phyloP scores from a whole-genome alignment of 805 yeast genomes.

The Cyberlindnera xylosilytica region DNA sequence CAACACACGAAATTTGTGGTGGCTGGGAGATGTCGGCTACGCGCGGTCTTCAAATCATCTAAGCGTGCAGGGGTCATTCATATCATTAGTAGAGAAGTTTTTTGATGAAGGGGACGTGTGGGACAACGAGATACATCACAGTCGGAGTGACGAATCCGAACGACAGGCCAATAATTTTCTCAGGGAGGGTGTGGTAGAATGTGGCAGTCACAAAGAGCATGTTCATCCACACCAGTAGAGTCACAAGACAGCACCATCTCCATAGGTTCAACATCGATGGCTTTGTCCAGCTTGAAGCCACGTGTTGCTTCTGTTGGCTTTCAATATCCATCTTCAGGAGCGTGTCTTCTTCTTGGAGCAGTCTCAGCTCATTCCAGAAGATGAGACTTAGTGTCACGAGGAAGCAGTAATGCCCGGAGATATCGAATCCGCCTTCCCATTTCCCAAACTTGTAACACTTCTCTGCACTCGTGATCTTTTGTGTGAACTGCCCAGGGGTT shows the following conservation, averaged over 20 bases:
- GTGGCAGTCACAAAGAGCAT: constrained; percentile 67
- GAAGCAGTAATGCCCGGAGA: constrained; percentile 52
- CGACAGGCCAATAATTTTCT: constrained; percentile 66
- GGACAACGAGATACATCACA: constrained; percentile 37
- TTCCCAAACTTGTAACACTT: constrained; percentile 31
- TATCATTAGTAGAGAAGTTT: background rate
- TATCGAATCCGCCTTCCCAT: constrained; percentile 52
- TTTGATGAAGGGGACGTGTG: constrained; percentile 2
- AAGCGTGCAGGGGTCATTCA: no score
- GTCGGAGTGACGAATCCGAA: constrained; percentile 57
- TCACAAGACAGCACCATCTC: constrained; percentile 16
- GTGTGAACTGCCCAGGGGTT: constrained; percentile 12
- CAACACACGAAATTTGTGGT: no score
- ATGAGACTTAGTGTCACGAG: constrained; percentile 41
- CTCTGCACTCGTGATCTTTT: constrained; percentile 29
- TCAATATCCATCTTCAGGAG: constrained; percentile 5
- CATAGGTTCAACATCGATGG: constrained; percentile 4
- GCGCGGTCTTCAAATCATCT: no score
- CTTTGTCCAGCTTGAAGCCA: constrained; percentile 3
- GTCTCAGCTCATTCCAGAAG: constrained; percentile 34
- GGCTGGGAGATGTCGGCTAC: no score
- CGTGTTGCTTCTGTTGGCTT: constrained; percentile 2
- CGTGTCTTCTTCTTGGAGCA: constrained; percentile 5
- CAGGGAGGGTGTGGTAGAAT: constrained; percentile 77
- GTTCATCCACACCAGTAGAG: constrained; percentile 49